These are phyloP conservation scores for Aspergillus pseudonomiae DNA, from an alignment of 2,329 filamentous ascomycete genomes.

Conservation along the genomic window DNA sequence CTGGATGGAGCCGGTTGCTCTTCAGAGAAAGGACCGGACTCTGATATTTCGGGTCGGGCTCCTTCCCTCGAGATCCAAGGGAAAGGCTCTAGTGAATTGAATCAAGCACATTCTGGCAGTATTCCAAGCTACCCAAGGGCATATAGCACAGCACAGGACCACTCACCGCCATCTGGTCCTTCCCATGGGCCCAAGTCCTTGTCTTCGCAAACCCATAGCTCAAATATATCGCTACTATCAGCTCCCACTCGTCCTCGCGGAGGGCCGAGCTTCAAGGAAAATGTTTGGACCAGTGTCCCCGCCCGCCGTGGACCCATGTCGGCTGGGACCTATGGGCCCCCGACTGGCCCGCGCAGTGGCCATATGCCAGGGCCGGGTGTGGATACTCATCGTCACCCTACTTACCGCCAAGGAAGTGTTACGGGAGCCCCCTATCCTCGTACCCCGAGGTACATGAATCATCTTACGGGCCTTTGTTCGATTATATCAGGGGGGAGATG, in stretches of 20 bases:
- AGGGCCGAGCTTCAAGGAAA: conserved; percentile 37
- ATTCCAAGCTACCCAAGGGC: conserved; percentile 38
- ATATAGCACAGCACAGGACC: conserved; percentile 22
- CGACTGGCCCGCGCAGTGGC: conserved; percentile 42
- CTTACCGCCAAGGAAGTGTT: conserved; percentile 40
- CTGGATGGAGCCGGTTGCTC: conserved; percentile 18
- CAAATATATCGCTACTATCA: conserved; percentile 45
- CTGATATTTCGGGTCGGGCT: conserved; percentile 12
- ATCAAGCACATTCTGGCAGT: conserved; percentile 23
- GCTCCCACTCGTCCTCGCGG: conserved; percentile 53
- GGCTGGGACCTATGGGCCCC: conserved; percentile 34
- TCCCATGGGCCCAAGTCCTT: conserved; percentile 40
- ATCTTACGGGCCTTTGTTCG: conserved; percentile 41
- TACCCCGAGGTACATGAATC: conserved; percentile 42
- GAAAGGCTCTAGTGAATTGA: conserved; percentile 17
- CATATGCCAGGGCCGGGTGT: conserved; percentile 31
- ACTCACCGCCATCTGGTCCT: conserved; percentile 42
- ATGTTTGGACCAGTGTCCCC: conserved; percentile 34
- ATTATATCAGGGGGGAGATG: conserved; percentile 48
- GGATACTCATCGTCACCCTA: conserved; percentile 38
- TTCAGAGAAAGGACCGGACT: conserved; percentile 14
- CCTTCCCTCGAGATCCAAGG: conserved; percentile 12
- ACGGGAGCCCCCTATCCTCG: conserved; percentile 41
- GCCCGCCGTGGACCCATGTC: conserved; percentile 38
- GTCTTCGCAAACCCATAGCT: conserved; percentile 41